Evolutionary conservation across 176 grass and related monocot genomes (phyloP).

Genomic region (Musa beccarii): DNA sequence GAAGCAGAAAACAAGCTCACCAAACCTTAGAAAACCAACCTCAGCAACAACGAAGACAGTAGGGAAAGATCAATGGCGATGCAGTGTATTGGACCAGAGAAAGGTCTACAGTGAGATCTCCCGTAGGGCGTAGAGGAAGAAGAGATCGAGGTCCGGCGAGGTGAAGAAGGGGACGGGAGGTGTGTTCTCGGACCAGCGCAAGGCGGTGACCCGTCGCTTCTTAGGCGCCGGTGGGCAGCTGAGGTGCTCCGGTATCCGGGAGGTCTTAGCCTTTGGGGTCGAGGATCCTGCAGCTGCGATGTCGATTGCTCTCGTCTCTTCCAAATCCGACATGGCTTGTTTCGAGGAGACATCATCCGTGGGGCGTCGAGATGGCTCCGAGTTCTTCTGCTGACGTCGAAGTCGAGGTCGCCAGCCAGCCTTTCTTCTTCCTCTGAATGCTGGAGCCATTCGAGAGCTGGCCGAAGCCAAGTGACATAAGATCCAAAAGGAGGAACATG

Average conservation of each 20-base stretch:
- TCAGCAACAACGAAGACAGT: too few species aligned
- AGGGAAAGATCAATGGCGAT: neutral
- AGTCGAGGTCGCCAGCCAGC: neutral
- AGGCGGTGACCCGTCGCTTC: neutral
- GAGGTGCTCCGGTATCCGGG: constrained; percentile 7
- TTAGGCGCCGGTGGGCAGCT: constrained; percentile 17
- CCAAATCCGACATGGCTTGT: neutral
- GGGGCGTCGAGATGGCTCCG: neutral
- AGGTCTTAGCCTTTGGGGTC: constrained; percentile 9
- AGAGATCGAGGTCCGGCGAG: constrained; percentile 16
- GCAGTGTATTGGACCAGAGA: neutral
- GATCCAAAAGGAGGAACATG: too few species aligned
- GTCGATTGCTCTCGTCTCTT: neutral
- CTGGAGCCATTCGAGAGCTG: neutral
- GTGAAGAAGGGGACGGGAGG: constrained; percentile 12
- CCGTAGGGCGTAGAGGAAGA: constrained; percentile 7
- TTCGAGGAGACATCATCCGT: neutral
- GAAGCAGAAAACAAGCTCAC: neutral
- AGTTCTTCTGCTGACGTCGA: neutral
- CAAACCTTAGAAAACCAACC: neutral
- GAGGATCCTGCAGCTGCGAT: neutral
- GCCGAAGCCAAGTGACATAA: too few species aligned
- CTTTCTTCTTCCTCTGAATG: constrained; percentile 3
- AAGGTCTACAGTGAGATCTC: neutral
- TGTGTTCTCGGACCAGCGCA: neutral